phyloP scores from a whole-genome alignment of 345 rosid species.

The Eucalyptus leucophloia region DNA sequence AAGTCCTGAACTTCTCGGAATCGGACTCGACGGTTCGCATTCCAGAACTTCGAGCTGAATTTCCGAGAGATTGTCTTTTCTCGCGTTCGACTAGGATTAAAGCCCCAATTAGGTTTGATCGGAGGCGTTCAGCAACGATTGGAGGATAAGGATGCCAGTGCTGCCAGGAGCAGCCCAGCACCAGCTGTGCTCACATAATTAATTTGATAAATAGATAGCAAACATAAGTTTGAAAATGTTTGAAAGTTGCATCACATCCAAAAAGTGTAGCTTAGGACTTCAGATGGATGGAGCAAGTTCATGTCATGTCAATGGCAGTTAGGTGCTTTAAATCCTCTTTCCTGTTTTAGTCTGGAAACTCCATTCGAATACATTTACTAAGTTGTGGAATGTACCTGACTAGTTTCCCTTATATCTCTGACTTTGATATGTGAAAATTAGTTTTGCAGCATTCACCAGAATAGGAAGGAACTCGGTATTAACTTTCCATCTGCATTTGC shows the following conservation, averaged over 20 bases:
- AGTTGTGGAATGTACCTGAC: background rate
- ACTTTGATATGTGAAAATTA: background rate
- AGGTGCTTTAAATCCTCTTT: no score
- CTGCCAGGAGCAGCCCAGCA: background rate
- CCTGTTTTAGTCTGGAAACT: no score
- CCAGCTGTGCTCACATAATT: background rate
- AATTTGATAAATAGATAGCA: no score
- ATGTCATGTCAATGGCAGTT: no score
- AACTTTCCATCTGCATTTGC: rapidly evolving
- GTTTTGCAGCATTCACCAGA: background rate
- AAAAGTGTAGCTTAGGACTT: no score
- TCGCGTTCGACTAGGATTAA: background rate
- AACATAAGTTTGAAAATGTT: no score
- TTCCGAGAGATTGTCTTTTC: background rate
- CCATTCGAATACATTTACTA: no score
- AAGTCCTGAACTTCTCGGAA: background rate
- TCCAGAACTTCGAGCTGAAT: background rate
- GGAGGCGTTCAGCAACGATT: background rate
- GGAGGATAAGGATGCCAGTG: background rate
- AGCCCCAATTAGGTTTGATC: background rate
- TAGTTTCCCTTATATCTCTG: background rate
- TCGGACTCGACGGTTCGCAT: background rate
- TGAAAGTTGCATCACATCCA: no score
- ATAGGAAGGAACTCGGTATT: background rate
- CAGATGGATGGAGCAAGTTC: no score